phyloP scores from a whole-genome alignment of 2,329 filamentous ascomycete species.

The Sclerotinia sclerotiorum region DNA sequence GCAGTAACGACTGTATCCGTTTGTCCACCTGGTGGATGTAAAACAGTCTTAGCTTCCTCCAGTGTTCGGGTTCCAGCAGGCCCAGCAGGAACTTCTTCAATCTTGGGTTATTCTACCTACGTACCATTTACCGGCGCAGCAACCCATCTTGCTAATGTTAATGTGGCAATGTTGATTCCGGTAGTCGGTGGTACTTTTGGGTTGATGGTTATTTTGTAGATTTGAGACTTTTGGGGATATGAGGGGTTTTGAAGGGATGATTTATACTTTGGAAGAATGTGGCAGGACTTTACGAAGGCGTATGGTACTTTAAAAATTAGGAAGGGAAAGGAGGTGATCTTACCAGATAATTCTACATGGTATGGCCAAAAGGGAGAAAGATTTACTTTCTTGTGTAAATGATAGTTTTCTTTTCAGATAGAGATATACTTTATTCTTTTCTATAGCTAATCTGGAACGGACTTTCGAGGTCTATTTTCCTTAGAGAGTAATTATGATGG shows the following conservation, averaged over 20 bases:
- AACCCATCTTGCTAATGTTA: not conserved
- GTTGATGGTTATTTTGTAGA: conserved; percentile 13
- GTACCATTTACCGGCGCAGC: conserved; percentile 16
- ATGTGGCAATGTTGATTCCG: not conserved
- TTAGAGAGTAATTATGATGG: too few relatives aligned
- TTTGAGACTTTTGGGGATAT: too few relatives aligned
- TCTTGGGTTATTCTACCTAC: conserved; percentile 18
- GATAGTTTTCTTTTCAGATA: not conserved
- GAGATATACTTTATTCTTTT: not conserved
- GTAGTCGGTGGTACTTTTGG: conserved; percentile 1
- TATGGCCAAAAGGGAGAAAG: not conserved
- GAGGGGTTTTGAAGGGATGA: not conserved
- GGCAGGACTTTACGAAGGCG: not conserved
- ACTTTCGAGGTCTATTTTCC: too few relatives aligned
- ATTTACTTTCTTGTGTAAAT: not conserved
- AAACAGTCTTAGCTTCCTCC: not conserved
- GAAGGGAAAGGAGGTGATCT: too few relatives aligned
- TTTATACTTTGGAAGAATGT: not conserved
- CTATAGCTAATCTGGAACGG: not conserved
- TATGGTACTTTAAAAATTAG: not conserved
- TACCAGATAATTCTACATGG: not conserved
- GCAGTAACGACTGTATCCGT: not conserved
- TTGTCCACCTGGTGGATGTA: conserved; percentile 13
- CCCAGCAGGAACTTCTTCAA: conserved; percentile 12
- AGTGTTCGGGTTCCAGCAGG: not conserved